phyloP scores from a whole-genome alignment of 1,139 yeast species.

The Geotrichum carabidarum region DNA sequence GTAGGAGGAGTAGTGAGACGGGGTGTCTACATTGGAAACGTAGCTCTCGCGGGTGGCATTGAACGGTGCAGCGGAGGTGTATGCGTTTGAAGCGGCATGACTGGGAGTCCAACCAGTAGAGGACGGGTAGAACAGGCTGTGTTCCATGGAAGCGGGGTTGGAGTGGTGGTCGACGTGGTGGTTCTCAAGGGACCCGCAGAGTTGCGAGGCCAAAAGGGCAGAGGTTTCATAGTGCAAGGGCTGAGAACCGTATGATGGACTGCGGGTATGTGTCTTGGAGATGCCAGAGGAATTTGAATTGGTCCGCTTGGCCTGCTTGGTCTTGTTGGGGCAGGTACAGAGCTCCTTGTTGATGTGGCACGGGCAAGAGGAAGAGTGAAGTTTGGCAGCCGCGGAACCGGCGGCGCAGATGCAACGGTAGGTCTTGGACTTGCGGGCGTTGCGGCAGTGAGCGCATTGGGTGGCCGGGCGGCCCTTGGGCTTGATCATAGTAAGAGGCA shows the following conservation, averaged over 20 bases:
- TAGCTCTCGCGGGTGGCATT: too few species aligned
- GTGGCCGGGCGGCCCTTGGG: conserved; percentile 95
- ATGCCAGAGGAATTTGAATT: not conserved
- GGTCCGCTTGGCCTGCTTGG: not conserved
- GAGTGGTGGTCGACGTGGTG: too few species aligned
- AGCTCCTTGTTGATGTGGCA: conserved; percentile 51
- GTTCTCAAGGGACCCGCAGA: too few species aligned
- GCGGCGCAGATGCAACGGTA: conserved; percentile 71
- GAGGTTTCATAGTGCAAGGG: too few species aligned
- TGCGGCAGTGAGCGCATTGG: conserved; percentile 84
- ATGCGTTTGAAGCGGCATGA: too few species aligned
- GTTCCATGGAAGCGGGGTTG: too few species aligned
- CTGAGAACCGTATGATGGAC: not conserved
- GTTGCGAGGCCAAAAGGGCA: too few species aligned
- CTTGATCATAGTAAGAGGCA: conserved; percentile 84
- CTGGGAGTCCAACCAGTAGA: too few species aligned
- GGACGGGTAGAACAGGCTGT: too few species aligned
- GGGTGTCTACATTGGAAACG: too few species aligned
- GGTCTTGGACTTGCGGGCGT: conserved; percentile 63
- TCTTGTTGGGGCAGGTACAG: conserved; percentile 53
- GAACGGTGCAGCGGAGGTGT: too few species aligned
- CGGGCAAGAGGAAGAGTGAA: conserved; percentile 45
- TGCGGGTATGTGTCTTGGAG: not conserved
- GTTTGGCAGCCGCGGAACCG: conserved; percentile 46
- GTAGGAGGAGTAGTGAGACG: too few species aligned